Evolutionary conservation across 495 filamentous ascomycete species (phyloP), one percentile per base, ranked within the genome.

Genomic region (Rostrohypoxylon terebratum): DNA sequence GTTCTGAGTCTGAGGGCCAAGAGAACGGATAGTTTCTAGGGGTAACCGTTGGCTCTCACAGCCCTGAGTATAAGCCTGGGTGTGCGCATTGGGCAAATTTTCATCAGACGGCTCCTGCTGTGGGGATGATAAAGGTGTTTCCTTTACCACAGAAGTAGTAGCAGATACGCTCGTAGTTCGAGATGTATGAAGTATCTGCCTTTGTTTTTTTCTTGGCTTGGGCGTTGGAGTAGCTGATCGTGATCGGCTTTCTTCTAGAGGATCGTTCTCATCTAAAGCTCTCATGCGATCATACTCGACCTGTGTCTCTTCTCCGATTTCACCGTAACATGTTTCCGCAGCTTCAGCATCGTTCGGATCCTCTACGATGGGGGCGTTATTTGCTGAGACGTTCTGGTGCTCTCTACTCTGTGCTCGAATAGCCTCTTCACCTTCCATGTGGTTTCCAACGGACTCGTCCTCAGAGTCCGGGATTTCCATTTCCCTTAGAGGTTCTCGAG

Each of bases 41-140:
- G 83, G 78, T 14, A 88, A 69, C 10, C 86, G 82, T 63, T 88
- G 85, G 65, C 83, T 86, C 63, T 87, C 84, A 18, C 83, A 61
- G 20, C 73, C 77, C 62, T 85, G 85, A 57, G 77, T 83, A 44
- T 78, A 81, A 28, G 75, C 71, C 31, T 79, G 78, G 18, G 77
- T 78, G 1, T 76, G 75, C 59, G 69, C 63, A 25, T 67, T 54
- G 31, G 71, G 25, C 58, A 38, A 28, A 40, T 47, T 64, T 33
- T 73, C 60, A 62, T 66, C 18, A 51, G 70, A 13, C 53, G 45
- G 38, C 38, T 65, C 44, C 47, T 68, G 38, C 55, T 55, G 11
- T 47, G 63, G 59, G 10, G 68, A 38, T 45, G 73, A 54, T 33
- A 53, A 10, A 36, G 40, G 21, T 13, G 59, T 63, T 66, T 68